Percentiles rank a stretch among this genome's conserved stretches.
phyloP scores from a whole-genome alignment of 2,329 filamentous ascomycete species.

The Cercospora beticola region DNA sequence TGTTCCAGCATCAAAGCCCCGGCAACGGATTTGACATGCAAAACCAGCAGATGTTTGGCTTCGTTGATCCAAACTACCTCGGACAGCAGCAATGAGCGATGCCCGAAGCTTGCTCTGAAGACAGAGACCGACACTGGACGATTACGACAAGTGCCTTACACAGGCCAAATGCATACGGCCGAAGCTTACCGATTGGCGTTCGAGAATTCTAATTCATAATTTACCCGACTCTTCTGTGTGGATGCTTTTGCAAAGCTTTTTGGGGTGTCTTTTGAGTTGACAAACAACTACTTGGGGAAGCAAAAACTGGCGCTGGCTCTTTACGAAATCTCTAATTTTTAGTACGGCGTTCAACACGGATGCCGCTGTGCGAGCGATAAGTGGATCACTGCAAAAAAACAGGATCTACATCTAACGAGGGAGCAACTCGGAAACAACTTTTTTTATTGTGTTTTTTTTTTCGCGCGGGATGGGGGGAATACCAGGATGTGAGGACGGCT shows the following conservation, averaged over 20 bases:
- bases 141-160: slow-evolving; percentile 21
- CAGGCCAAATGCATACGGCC: slow-evolving; percentile 17
- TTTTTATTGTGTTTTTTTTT: background rate
- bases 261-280: slow-evolving; percentile 8
- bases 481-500: slow-evolving; percentile 13
- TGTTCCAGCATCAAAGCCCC: slow-evolving; percentile 37
- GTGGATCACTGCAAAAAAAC: background rate
- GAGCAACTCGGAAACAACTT: slow-evolving; percentile 2
- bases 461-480: background rate
- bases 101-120: slow-evolving; percentile 16
- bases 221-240: slow-evolving; percentile 29
- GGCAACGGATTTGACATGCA: slow-evolving; percentile 46
- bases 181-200: slow-evolving; percentile 22
- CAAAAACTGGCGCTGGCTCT: slow-evolving; percentile 11
- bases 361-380: slow-evolving; percentile 21
- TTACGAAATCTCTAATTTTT: slow-evolving; percentile 24
- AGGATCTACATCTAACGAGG: slow-evolving; percentile 5
- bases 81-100: slow-evolving; percentile 31
- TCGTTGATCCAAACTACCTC: slow-evolving; percentile 46
- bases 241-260: slow-evolving; percentile 25
- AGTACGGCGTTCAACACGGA: slow-evolving; percentile 19
- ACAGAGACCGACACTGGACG: slow-evolving; percentile 20
- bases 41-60: slow-evolving; percentile 48
- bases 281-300: background rate
- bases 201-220: slow-evolving; percentile 26